phyloP scores from a whole-genome alignment of 306 rosid species.

The Hippophae tibetana region DNA sequence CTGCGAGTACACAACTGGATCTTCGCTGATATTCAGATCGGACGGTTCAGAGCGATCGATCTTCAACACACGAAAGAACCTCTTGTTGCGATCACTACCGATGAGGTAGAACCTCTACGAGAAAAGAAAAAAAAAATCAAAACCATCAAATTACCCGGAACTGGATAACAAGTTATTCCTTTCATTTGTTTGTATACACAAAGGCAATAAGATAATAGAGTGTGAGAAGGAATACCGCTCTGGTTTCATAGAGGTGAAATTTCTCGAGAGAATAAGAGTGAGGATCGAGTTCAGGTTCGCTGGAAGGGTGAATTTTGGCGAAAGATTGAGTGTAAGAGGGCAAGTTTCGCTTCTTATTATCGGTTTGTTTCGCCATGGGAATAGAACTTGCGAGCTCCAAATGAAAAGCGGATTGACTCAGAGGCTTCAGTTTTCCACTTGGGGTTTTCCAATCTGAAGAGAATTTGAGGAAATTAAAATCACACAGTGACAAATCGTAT shows the following conservation, averaged over 20 bases:
- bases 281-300: slow-evolving; percentile 58
- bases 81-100: slow-evolving; percentile 80
- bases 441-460: too few relatives aligned
- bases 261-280: slow-evolving; percentile 68
- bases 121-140: slow-evolving; percentile 3
- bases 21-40: slow-evolving; percentile 75
- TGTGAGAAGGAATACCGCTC: slow-evolving; percentile 36
- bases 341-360: slow-evolving; percentile 29
- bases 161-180: neutral
- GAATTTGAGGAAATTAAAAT: too few relatives aligned
- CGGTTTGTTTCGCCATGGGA: slow-evolving; percentile 41
- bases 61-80: slow-evolving; percentile 67
- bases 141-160: slow-evolving; percentile 1
- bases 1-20: slow-evolving; percentile 74
- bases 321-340: slow-evolving; percentile 17
- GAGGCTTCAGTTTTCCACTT: too few relatives aligned
- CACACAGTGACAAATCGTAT: too few relatives aligned
- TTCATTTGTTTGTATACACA: neutral
- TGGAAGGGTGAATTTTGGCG: slow-evolving; percentile 59
- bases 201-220: neutral
- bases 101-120: slow-evolving; percentile 65
- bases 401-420: too few relatives aligned
- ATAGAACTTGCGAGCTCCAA: neutral
- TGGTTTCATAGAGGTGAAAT: slow-evolving; percentile 78
- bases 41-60: slow-evolving; percentile 88